A percentile compares a stretch with the other conserved stretches of the same genome.
Conservation (phyloP, 2,329 filamentous ascomycete species). For the Colletotrichum sp. region DNA sequence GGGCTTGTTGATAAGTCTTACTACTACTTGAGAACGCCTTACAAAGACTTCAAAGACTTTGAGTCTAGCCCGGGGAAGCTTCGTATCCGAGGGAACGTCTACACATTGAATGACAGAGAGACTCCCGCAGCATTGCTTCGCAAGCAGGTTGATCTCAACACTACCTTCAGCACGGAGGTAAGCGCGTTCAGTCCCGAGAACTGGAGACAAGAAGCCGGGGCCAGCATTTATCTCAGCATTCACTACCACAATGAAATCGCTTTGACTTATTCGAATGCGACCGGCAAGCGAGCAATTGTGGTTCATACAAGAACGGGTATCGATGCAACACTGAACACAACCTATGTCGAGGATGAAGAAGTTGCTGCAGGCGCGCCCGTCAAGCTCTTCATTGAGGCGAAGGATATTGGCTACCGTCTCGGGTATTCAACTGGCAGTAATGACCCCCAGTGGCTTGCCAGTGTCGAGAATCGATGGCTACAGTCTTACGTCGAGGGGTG, state of each 20-base stretch:
- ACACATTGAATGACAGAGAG: constrained; percentile 18
- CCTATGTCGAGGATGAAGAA: constrained; percentile 17
- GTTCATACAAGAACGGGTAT: constrained; percentile 14
- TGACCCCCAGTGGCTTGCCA: constrained; percentile 12
- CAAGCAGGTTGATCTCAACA: constrained; percentile 21
- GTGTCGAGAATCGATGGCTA: constrained; percentile 14
- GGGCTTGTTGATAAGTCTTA: constrained; percentile 14
- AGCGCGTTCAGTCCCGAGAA: constrained; percentile 4
- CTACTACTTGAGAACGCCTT: constrained; percentile 19
- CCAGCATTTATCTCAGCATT: constrained; percentile 18
- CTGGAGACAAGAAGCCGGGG: constrained; percentile 17
- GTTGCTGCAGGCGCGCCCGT: constrained; percentile 14
- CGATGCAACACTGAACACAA: constrained; percentile 17
- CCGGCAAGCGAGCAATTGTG: constrained; percentile 2
- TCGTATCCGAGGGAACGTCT: constrained; percentile 12
- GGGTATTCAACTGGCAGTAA: constrained; percentile 10
- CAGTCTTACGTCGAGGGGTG: constrained; percentile 16
- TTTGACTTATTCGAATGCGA: neutral
- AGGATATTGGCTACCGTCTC: constrained; percentile 2
- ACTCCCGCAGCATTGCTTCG: constrained; percentile 18
- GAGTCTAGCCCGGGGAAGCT: constrained; percentile 14
- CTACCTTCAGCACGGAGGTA: constrained; percentile 20
- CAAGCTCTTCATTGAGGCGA: constrained; percentile 20
- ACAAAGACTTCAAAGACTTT: constrained; percentile 21
- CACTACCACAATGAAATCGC: constrained; percentile 22